A percentile compares a stretch with the other conserved stretches of the same genome.
phyloP scores from a whole-genome alignment of 1,139 yeast species.

The Zygoascus sp. region DNA sequence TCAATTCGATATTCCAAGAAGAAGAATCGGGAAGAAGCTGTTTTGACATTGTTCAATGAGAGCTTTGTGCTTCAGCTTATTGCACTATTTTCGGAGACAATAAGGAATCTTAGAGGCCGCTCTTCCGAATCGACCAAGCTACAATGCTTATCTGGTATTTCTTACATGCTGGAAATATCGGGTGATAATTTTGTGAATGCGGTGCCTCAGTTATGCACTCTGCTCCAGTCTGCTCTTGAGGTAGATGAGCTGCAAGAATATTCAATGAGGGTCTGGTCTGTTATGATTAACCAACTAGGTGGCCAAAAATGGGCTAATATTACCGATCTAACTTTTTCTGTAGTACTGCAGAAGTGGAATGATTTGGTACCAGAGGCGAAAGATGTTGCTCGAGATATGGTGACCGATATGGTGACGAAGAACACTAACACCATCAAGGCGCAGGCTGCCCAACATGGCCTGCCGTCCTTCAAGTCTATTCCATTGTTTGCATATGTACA shows the following conservation, averaged over 20 bases:
- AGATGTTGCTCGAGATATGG: slow-evolving; percentile 21
- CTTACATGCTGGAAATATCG: slow-evolving; percentile 59
- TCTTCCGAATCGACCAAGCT: slow-evolving; percentile 70
- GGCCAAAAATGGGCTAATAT: slow-evolving; percentile 51
- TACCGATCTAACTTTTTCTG: slow-evolving; percentile 53
- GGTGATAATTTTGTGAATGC: slow-evolving; percentile 65
- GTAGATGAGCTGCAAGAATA: slow-evolving; percentile 55
- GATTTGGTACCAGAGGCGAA: slow-evolving; percentile 29
- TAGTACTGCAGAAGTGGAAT: slow-evolving; percentile 61
- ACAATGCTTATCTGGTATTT: slow-evolving; percentile 68
- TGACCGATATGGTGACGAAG: slow-evolving; percentile 20
- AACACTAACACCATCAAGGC: slow-evolving; percentile 15
- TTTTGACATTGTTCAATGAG: slow-evolving; percentile 20
- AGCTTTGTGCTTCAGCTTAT: slow-evolving; percentile 62
- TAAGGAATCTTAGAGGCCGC: slow-evolving; percentile 67
- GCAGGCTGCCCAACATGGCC: slow-evolving; percentile 24
- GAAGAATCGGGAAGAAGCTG: not conserved
- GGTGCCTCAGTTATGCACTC: slow-evolving; percentile 82
- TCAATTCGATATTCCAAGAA: slow-evolving; percentile 15
- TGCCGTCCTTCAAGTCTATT: slow-evolving; percentile 27
- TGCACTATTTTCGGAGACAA: slow-evolving; percentile 71
- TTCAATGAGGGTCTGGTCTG: slow-evolving; percentile 65
- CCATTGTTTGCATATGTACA: slow-evolving; percentile 7
- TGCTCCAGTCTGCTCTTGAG: slow-evolving; percentile 77
- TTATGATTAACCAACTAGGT: slow-evolving; percentile 42